phyloP scores from a whole-genome alignment of 23 red algal species.

The Cyanidium caldarium region DNA sequence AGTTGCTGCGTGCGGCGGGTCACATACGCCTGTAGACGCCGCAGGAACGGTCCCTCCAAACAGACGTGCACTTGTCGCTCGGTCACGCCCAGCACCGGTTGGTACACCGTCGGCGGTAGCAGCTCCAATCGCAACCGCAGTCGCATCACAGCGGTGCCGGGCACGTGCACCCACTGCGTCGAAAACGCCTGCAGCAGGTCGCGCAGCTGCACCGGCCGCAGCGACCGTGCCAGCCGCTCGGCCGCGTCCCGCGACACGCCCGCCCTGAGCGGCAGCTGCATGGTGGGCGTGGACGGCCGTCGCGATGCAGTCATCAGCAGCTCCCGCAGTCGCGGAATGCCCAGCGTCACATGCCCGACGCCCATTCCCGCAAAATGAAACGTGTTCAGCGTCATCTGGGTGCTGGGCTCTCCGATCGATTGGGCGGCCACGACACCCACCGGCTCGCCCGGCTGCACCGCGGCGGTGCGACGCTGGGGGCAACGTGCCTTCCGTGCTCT shows the following conservation, averaged over 20 bases:
- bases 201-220: neutral
- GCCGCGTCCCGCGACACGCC: neutral
- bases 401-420: slow-evolving; percentile 85
- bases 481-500: too few species aligned
- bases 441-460: slow-evolving; percentile 73
- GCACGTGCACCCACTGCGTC: neutral
- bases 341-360: slow-evolving; percentile 74
- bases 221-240: neutral
- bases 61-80: neutral
- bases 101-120: neutral
- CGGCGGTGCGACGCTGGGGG: neutral
- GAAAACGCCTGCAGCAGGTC: neutral
- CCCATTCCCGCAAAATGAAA: slow-evolving; percentile 97
- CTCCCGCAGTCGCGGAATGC: slow-evolving; percentile 87
- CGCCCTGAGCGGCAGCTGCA: slow-evolving; percentile 47
- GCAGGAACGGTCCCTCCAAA: neutral
- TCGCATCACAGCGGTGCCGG: neutral
- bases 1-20: neutral
- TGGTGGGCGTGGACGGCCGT: slow-evolving; percentile 68
- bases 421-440: slow-evolving; percentile 89
- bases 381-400: slow-evolving; percentile 99
- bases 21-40: neutral
- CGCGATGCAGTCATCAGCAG: slow-evolving; percentile 74
- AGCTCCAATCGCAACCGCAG: neutral
- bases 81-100: neutral